These are phyloP conservation scores for Aspergillus brasiliensis DNA, from an alignment of 2,329 filamentous ascomycete species.

Conservation along the genomic window DNA sequence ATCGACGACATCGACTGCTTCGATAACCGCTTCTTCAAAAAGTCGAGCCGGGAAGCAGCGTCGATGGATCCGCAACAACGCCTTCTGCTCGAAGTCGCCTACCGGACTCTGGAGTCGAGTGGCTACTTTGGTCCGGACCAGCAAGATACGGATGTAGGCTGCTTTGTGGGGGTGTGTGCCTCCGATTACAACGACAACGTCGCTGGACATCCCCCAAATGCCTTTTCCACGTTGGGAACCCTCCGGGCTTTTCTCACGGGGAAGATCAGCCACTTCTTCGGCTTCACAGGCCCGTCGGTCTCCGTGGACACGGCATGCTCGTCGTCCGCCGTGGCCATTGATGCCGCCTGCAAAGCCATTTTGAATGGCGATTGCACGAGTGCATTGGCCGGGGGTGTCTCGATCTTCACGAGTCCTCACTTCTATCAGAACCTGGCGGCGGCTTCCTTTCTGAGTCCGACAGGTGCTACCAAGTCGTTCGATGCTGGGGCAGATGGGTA, in stretches of 20 bases:
- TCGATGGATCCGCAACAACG: neutral
- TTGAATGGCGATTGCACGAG: neutral
- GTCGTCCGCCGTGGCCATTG: slow-evolving; percentile 8
- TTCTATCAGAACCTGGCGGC: slow-evolving; percentile 5
- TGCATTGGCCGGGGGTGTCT: slow-evolving; percentile 34
- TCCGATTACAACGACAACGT: slow-evolving; percentile 47
- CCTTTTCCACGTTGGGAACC: slow-evolving; percentile 35
- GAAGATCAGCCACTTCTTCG: slow-evolving; percentile 46
- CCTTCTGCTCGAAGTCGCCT: neutral
- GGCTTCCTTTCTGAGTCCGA: slow-evolving; percentile 1
- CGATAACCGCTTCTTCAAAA: too few relatives aligned
- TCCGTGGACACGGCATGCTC: slow-evolving; percentile 28
- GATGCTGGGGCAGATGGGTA: slow-evolving; percentile 14
- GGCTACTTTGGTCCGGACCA: neutral
- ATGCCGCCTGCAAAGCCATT: slow-evolving; percentile 6
- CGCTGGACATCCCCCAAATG: slow-evolving; percentile 34
- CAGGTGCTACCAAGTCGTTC: slow-evolving; percentile 8
- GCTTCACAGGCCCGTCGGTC: slow-evolving; percentile 39
- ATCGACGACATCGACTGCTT: too few relatives aligned
- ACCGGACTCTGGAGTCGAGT: neutral
- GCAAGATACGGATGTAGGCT: slow-evolving; percentile 29
- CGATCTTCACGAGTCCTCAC: slow-evolving; percentile 30
- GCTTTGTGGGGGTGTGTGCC: slow-evolving; percentile 37
- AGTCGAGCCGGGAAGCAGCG: too few relatives aligned
- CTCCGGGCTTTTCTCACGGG: slow-evolving; percentile 21